Evolutionary conservation across 371 early-diverging fungal genomes (phyloP).

Genomic region (Thermomucor indicae-seudaticae): DNA sequence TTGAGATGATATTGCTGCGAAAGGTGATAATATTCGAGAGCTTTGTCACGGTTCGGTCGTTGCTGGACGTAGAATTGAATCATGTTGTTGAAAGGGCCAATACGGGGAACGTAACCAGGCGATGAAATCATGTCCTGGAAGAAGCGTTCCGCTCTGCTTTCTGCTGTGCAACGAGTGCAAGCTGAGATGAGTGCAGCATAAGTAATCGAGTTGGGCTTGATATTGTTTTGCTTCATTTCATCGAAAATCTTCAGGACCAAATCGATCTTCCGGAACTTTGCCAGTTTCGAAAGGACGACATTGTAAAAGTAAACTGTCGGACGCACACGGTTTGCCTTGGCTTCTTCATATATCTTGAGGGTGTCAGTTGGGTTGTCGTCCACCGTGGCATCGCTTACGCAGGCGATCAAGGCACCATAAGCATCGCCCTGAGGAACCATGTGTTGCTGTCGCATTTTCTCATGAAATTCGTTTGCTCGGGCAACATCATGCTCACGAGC

Average conservation of each 20-base stretch:
- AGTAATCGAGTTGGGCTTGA: conserved; percentile 56
- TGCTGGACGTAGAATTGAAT: conserved; percentile 63
- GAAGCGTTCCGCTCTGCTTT: conserved; percentile 41
- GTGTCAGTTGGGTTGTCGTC: conserved; percentile 59
- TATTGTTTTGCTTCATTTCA: conserved; percentile 47
- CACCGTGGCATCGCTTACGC: conserved; percentile 39
- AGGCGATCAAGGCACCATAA: conserved; percentile 45
- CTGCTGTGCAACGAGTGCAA: conserved; percentile 50
- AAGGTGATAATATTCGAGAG: conserved; percentile 48
- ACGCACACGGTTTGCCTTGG: conserved; percentile 46
- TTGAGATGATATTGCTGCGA: conserved; percentile 33
- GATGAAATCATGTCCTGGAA: conserved; percentile 50
- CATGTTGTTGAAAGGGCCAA: conserved; percentile 58
- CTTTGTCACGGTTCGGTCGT: conserved; percentile 49
- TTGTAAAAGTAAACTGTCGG: conserved; percentile 61
- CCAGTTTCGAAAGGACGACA: conserved; percentile 57
- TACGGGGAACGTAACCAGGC: conserved; percentile 49
- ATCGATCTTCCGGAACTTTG: conserved; percentile 53
- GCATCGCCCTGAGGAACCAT: conserved; percentile 43
- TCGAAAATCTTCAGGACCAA: conserved; percentile 44
- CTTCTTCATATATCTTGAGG: conserved; percentile 52
- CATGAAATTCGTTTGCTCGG: conserved; percentile 42
- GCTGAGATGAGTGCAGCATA: conserved; percentile 62
- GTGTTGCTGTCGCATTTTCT: conserved; percentile 29
- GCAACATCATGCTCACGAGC: conserved; percentile 39